phyloP scores from a whole-genome alignment of 2,329 filamentous ascomycete genomes.

The Talaromyces atroroseus region DNA sequence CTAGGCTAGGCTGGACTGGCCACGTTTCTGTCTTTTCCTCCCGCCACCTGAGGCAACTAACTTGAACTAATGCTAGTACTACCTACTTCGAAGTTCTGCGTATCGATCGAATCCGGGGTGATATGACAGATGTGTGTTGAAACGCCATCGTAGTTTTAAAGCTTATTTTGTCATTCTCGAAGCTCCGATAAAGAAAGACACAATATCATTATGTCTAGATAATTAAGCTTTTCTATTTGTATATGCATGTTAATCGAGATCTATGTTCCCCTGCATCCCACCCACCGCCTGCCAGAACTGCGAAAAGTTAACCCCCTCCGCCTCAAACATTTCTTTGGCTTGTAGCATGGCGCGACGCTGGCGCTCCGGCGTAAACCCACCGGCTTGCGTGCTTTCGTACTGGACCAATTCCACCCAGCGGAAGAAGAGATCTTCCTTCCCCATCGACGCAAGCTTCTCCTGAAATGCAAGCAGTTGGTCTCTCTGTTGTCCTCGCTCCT shows the following conservation, averaged over 20 bases:
- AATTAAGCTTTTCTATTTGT: neutral
- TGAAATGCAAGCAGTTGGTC: conserved; percentile 76
- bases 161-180: too few relatives aligned
- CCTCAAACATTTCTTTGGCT: conserved; percentile 69
- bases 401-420: conserved; percentile 90
- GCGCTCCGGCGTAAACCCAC: conserved; percentile 68
- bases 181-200: too few relatives aligned
- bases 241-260: neutral
- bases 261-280: conserved; percentile 46
- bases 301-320: conserved; percentile 75
- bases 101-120: too few relatives aligned
- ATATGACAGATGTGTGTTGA: too few relatives aligned
- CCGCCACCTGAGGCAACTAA: too few relatives aligned
- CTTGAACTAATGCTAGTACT: too few relatives aligned
- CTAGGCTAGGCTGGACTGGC: too few relatives aligned
- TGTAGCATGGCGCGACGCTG: conserved; percentile 68
- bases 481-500: conserved; percentile 33
- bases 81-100: too few relatives aligned
- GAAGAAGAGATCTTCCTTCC: conserved; percentile 85
- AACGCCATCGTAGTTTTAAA: too few relatives aligned
- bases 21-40: too few relatives aligned
- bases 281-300: conserved; percentile 68
- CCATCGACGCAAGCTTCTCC: conserved; percentile 66
- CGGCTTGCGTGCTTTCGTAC: conserved; percentile 73
- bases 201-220: too few relatives aligned